These are phyloP conservation scores for Eutypella sp. DNA, from an alignment of 2,329 filamentous ascomycete genomes.

Conservation along the genomic window DNA sequence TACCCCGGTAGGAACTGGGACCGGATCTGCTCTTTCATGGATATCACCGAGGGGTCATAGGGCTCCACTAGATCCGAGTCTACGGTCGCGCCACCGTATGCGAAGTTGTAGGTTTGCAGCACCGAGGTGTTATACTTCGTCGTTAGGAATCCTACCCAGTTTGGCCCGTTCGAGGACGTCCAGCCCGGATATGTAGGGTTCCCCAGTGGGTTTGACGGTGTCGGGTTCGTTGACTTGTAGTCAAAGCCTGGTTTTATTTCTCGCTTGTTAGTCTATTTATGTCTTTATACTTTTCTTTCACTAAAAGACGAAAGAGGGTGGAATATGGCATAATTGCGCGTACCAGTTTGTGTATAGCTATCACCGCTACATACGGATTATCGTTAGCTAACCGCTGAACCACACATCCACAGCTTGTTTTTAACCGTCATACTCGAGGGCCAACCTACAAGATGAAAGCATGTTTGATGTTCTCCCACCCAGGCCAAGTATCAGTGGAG, in stretches of 20 bases:
- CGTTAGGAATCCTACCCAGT: slow-evolving; percentile 48
- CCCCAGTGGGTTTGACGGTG: slow-evolving; percentile 51
- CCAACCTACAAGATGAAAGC: slow-evolving; percentile 36
- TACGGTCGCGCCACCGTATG: slow-evolving; percentile 49
- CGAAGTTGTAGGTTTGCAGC: slow-evolving; percentile 48
- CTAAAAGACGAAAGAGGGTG: background rate
- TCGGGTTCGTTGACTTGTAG: slow-evolving; percentile 45
- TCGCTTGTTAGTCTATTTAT: background rate
- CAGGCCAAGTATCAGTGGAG: slow-evolving; percentile 26
- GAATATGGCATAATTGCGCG: background rate
- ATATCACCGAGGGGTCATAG: slow-evolving; percentile 41
- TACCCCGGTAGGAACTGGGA: slow-evolving; percentile 37
- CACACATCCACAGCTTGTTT: no score
- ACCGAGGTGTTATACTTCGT: slow-evolving; percentile 41
- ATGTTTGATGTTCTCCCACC: slow-evolving; percentile 33
- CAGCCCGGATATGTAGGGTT: slow-evolving; percentile 53
- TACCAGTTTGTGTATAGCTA: slow-evolving; percentile 29
- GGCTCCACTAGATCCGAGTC: slow-evolving; percentile 47
- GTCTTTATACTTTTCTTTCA: background rate
- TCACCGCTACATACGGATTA: slow-evolving; percentile 22
- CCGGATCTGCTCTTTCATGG: slow-evolving; percentile 45
- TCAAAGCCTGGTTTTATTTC: slow-evolving; percentile 43
- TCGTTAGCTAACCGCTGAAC: no score
- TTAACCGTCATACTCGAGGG: no score
- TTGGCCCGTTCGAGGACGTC: slow-evolving; percentile 44